Conservation (phyloP, 345 rosid species). For the Garcia nutans region DNA sequence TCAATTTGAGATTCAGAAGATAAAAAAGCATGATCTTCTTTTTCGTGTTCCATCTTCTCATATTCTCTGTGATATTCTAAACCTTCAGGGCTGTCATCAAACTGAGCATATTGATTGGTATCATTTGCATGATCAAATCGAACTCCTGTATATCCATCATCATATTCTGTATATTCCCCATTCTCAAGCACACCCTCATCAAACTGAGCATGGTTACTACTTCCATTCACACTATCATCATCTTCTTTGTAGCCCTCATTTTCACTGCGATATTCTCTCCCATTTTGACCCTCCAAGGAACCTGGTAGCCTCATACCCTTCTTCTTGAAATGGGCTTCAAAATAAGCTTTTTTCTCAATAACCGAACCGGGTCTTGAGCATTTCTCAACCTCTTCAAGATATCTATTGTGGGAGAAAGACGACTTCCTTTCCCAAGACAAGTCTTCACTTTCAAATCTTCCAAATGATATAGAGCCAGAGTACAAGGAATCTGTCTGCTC, state of each 20-base stretch:
- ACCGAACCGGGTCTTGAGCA: conserved; percentile 85
- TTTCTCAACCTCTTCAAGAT: conserved; percentile 92
- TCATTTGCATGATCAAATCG: conserved; percentile 20
- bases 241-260: conserved; percentile 32
- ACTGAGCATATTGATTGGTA: conserved; percentile 31
- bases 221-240: conserved; percentile 27
- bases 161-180: conserved; percentile 22
- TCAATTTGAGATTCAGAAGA: conserved; percentile 31
- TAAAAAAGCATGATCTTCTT: conserved; percentile 26
- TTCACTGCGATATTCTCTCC: conserved; percentile 32
- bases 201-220: conserved; percentile 24
- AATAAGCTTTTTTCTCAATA: conserved; percentile 71
- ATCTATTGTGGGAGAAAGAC: conserved; percentile 80
- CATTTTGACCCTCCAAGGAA: conserved; percentile 44
- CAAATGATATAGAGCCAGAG: conserved; percentile 89
- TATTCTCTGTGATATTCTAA: conserved; percentile 37
- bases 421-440: conserved; percentile 86
- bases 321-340: conserved; percentile 89
- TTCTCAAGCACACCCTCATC: conserved; percentile 31
- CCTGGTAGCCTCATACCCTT: conserved; percentile 51
- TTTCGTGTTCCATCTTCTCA: conserved; percentile 30
- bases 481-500: conserved; percentile 60
- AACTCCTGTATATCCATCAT: conserved; percentile 24
- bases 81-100: conserved; percentile 47
- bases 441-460: conserved; percentile 80